phyloP scores from a whole-genome alignment of 1,284 basidiomycete species.

The Sanghuangporus weigelae region DNA sequence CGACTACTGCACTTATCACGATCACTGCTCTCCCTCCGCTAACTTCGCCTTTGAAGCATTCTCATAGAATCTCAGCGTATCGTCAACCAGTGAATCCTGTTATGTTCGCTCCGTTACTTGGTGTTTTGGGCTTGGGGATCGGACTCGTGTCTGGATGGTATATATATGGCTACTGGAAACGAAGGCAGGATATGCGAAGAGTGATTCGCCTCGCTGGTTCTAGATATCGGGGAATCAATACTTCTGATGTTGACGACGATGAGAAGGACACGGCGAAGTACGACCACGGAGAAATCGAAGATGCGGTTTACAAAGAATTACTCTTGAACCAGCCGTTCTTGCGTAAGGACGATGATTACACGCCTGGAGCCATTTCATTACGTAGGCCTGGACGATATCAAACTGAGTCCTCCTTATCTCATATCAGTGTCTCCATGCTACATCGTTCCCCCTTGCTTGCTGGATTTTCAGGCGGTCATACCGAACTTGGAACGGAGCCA shows the following conservation, averaged over 20 bases:
- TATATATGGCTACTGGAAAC: conserved; percentile 9
- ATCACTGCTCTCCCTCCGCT: conserved; percentile 39
- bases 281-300: neutral
- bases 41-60: conserved; percentile 23
- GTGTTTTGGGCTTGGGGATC: conserved; percentile 30
- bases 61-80: conserved; percentile 19
- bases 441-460: conserved; percentile 4
- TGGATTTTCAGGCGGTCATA: neutral
- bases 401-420: neutral
- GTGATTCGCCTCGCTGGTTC: conserved; percentile 4
- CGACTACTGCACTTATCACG: conserved; percentile 18
- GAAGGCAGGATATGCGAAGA: neutral
- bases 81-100: conserved; percentile 28
- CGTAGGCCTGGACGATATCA: neutral
- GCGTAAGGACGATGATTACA: neutral
- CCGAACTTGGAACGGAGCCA: neutral
- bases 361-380: neutral
- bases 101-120: conserved; percentile 38
- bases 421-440: neutral
- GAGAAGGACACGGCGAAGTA: neutral
- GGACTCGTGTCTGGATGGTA: conserved; percentile 24
- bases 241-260: neutral
- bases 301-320: neutral
- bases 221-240: conserved; percentile 1
- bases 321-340: neutral